A percentile compares a stretch with the other conserved stretches of the same genome.
These are phyloP conservation scores for Pelargonium nanum DNA, from an alignment of 345 rosid genomes.

Conservation along the genomic window DNA sequence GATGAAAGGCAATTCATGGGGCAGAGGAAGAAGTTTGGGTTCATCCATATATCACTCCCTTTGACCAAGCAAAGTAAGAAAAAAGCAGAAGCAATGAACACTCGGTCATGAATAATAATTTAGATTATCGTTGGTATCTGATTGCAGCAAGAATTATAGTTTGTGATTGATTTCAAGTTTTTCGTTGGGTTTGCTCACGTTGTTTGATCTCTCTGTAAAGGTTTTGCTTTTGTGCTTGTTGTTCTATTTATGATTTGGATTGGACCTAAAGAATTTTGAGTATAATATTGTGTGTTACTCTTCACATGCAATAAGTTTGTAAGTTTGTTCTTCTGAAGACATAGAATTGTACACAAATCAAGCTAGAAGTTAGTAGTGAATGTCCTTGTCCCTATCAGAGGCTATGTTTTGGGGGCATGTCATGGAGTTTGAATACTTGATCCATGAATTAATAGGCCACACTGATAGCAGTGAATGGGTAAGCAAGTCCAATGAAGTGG, in stretches of 20 bases:
- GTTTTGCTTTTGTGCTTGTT: not conserved
- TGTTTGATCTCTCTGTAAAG: not conserved
- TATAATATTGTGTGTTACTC: no score
- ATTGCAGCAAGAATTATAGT: not conserved
- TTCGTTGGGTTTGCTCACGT: not conserved
- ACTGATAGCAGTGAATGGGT: no score
- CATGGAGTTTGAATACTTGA: no score
- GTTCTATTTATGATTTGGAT: not conserved
- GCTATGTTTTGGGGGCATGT: no score
- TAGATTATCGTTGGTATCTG: not conserved
- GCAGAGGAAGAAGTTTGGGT: constrained; percentile 75
- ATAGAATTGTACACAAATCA: no score
- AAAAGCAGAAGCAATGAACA: constrained; percentile 29
- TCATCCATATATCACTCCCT: constrained; percentile 78
- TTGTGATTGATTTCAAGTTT: not conserved
- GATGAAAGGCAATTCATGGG: constrained; percentile 39
- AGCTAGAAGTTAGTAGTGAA: no score
- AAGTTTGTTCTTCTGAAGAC: no score
- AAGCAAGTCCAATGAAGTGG: no score
- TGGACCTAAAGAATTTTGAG: not conserved
- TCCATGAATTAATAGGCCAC: no score
- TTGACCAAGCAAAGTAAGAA: constrained; percentile 64
- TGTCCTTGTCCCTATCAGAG: no score
- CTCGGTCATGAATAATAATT: constrained; percentile 8
- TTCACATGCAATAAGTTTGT: no score